A percentile compares a stretch with the other conserved stretches of the same genome.
Conservation (phyloP, 306 rosid species). For the Pueraria montana region DNA sequence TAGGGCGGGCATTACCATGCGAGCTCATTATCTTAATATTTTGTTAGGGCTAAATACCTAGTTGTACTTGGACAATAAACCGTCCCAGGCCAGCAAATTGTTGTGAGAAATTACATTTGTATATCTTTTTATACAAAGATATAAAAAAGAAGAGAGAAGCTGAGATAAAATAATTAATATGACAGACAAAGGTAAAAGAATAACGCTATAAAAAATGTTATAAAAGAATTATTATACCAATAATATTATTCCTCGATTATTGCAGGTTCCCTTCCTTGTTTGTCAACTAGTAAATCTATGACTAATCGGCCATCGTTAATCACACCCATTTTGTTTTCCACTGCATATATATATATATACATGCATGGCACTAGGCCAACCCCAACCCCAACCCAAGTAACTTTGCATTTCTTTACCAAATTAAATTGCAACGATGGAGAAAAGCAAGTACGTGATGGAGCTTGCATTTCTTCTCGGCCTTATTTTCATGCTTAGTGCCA, state of each 20-base stretch:
- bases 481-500: constrained; percentile 40
- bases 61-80: background rate
- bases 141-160: background rate
- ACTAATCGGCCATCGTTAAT: background rate
- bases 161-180: background rate
- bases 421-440: constrained; percentile 47
- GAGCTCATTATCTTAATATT: background rate
- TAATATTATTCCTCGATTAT: background rate
- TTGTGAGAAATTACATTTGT: background rate
- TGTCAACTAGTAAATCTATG: constrained; percentile 1
- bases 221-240: background rate
- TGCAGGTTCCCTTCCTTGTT: background rate
- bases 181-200: background rate
- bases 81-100: constrained; percentile 41
- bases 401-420: background rate
- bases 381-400: background rate
- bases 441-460: constrained; percentile 28
- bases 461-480: constrained; percentile 47
- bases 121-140: background rate
- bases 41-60: background rate
- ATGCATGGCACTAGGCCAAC: constrained; percentile 17
- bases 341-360: constrained; percentile 39
- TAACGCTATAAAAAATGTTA: background rate
- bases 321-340: constrained; percentile 10
- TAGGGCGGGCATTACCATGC: background rate